phyloP scores from a whole-genome alignment of 345 rosid genomes.

The Schrenkiella parvula region DNA sequence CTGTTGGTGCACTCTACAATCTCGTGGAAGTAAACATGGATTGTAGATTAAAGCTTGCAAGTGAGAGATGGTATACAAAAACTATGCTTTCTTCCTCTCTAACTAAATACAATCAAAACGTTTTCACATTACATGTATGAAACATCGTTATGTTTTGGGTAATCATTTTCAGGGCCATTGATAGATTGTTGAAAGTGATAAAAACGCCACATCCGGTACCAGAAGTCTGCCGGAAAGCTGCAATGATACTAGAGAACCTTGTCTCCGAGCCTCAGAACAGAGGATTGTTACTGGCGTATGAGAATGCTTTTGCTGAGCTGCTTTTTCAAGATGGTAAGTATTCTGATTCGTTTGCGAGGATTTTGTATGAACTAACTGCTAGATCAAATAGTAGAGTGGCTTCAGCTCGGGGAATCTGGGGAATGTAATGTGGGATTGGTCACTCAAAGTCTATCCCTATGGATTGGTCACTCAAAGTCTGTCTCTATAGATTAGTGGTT shows the following conservation, averaged over 20 bases:
- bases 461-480: neutral
- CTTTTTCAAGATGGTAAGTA: slow-evolving; percentile 78
- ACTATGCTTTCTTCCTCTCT: neutral
- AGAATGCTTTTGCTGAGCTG: slow-evolving; percentile 89
- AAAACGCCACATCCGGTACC: slow-evolving; percentile 84
- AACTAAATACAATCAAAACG: neutral
- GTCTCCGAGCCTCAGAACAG: slow-evolving; percentile 93
- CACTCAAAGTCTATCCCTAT: neutral
- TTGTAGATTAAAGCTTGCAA: slow-evolving; percentile 94
- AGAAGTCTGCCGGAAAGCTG: slow-evolving; percentile 91
- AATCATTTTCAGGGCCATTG: slow-evolving; percentile 69
- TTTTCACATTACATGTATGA: neutral
- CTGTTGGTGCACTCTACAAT: slow-evolving; percentile 93
- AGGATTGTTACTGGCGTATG: slow-evolving; percentile 65
- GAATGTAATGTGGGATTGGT: slow-evolving; percentile 44
- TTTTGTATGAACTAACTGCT: slow-evolving; percentile 81
- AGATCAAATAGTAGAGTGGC: slow-evolving; percentile 83
- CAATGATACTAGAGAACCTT: slow-evolving; percentile 88
- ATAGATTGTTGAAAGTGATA: slow-evolving; percentile 84
- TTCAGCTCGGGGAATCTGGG: slow-evolving; percentile 90
- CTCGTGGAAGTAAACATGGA: slow-evolving; percentile 95
- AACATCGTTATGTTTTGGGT: neutral
- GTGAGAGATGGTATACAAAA: slow-evolving; percentile 74
- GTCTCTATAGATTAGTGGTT: neutral
- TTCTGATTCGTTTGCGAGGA: slow-evolving; percentile 91